Evolutionary conservation across 805 yeast species (phyloP).

Genomic region (Torulaspora quercuum): DNA sequence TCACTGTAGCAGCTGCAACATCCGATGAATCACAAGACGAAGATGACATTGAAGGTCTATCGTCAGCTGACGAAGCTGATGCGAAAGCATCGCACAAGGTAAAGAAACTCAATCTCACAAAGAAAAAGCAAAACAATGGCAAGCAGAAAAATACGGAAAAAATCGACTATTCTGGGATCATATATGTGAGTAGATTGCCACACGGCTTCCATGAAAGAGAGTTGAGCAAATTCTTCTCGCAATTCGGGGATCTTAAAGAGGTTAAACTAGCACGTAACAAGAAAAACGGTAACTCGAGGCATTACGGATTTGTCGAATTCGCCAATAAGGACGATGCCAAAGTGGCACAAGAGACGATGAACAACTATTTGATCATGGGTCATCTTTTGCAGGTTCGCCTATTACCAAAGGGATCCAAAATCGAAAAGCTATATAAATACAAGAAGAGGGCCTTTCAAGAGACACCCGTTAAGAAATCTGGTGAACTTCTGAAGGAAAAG

Average conservation of each 20-base stretch:
- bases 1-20: constrained; percentile 29
- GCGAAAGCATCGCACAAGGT: constrained; percentile 26
- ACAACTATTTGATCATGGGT: constrained; percentile 84
- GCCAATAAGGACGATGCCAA: constrained; percentile 69
- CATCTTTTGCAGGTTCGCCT: constrained; percentile 72
- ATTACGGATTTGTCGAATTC: constrained; percentile 88
- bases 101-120: constrained; percentile 31
- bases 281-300: constrained; percentile 86
- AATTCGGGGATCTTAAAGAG: constrained; percentile 82
- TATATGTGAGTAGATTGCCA: constrained; percentile 90
- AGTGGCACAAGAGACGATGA: constrained; percentile 92
- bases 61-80: constrained; percentile 34
- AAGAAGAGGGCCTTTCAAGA: constrained; percentile 36
- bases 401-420: constrained; percentile 47
- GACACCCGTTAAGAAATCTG: constrained; percentile 32
- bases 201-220: constrained; percentile 86
- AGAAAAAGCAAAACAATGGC: constrained; percentile 21
- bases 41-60: constrained; percentile 34
- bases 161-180: constrained; percentile 53
- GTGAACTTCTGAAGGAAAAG: constrained; percentile 34
- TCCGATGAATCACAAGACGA: constrained; percentile 30
- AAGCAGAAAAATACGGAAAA: constrained; percentile 26
- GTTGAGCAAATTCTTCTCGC: constrained; percentile 71
- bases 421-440: constrained; percentile 38
- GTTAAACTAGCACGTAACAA: constrained; percentile 83